phyloP scores from a whole-genome alignment of 306 rosid species.

The Cyclanthera cordifolia region DNA sequence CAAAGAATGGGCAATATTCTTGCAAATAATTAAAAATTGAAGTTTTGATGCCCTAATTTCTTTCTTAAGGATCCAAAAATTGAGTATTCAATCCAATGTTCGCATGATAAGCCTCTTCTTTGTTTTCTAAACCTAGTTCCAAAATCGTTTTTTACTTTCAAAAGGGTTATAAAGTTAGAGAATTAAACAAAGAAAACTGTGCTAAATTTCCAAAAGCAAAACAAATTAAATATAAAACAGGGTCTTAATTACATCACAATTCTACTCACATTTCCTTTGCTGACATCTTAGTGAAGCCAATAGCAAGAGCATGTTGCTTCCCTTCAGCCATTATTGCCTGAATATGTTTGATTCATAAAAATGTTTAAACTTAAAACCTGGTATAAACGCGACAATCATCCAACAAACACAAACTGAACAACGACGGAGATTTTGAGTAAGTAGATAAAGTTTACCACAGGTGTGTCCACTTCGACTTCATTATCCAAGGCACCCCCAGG shows the following conservation, averaged over 20 bases:
- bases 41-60: too few species aligned
- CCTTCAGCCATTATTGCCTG: constrained; percentile 99
- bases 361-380: not conserved
- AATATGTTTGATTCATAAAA: constrained; percentile 21
- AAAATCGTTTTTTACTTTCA: too few species aligned
- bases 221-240: not conserved
- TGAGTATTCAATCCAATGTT: too few species aligned
- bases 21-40: not conserved
- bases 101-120: too few species aligned
- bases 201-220: not conserved
- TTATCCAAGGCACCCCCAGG: constrained; percentile 88
- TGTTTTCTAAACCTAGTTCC: too few species aligned
- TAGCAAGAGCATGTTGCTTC: constrained; percentile 94
- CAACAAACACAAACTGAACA: not conserved
- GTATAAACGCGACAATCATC: not conserved
- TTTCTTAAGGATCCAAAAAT: too few species aligned
- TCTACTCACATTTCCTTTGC: constrained; percentile 84
- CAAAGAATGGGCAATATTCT: not conserved
- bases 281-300: constrained; percentile 96
- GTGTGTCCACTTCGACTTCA: constrained; percentile 71
- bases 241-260: not conserved
- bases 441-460: constrained; percentile 51
- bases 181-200: not conserved
- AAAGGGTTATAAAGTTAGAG: not conserved
- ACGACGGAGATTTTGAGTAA: not conserved